phyloP scores from a whole-genome alignment of 805 yeast species.

The Metschnikowia noctiluminum region DNA sequence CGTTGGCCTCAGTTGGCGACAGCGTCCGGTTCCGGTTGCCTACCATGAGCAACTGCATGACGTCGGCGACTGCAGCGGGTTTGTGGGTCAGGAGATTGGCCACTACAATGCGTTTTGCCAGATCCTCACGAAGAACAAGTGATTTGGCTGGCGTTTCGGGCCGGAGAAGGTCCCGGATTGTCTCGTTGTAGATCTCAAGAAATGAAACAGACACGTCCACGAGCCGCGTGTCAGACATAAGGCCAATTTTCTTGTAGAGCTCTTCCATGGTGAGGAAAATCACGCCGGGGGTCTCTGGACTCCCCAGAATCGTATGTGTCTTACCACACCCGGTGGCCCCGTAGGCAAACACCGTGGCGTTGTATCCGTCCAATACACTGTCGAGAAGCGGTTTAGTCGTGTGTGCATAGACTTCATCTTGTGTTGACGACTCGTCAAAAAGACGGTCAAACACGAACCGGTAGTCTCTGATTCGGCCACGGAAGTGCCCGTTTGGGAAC shows the following conservation, averaged over 20 bases:
- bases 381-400: constrained; percentile 75
- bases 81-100: constrained; percentile 63
- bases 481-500: constrained; percentile 36
- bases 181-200: constrained; percentile 88
- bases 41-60: constrained; percentile 67
- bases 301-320: constrained; percentile 85
- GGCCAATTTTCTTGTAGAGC: constrained; percentile 60
- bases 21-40: constrained; percentile 79
- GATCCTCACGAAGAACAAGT: constrained; percentile 69
- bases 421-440: constrained; percentile 64
- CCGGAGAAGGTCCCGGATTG: constrained; percentile 71
- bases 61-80: constrained; percentile 64
- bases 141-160: constrained; percentile 49
- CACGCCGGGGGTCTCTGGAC: constrained; percentile 70
- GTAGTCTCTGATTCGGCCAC: constrained; percentile 61
- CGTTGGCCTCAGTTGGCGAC: constrained; percentile 88
- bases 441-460: constrained; percentile 78
- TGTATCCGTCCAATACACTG: constrained; percentile 76
- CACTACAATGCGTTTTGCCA: constrained; percentile 61
- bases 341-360: constrained; percentile 91
- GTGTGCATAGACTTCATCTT: constrained; percentile 59
- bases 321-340: constrained; percentile 99
- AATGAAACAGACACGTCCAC: constrained; percentile 68
- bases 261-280: constrained; percentile 77
- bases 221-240: constrained; percentile 48